Evolutionary conservation across 441 rosid genomes (phyloP).

Genomic region (Aquilaria agallochum): DNA sequence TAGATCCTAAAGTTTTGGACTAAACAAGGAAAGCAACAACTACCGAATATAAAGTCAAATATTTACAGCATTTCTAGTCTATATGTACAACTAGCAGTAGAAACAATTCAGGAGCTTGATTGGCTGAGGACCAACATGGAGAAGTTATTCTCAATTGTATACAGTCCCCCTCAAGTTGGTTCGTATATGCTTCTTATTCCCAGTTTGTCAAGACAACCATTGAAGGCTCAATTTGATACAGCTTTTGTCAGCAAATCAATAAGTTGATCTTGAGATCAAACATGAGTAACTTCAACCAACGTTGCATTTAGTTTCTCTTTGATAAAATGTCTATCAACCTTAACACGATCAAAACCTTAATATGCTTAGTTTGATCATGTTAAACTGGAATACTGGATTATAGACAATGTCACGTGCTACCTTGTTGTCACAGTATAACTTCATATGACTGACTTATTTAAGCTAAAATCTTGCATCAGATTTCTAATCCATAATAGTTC

Average conservation of each 20-base stretch:
- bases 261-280: too few species aligned
- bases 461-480: background rate
- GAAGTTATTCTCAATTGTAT: background rate
- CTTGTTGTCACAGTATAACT: background rate
- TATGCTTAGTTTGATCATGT: background rate
- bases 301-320: background rate
- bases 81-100: too few species aligned
- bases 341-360: background rate
- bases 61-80: too few species aligned
- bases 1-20: too few species aligned
- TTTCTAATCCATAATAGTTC: background rate
- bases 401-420: background rate
- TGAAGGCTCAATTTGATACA: background rate
- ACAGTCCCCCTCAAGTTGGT: background rate
- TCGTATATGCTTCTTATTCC: background rate
- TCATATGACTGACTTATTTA: background rate
- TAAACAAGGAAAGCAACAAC: too few species aligned
- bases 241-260: too few species aligned
- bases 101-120: too few species aligned
- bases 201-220: background rate
- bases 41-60: too few species aligned
- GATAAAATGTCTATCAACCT: background rate
- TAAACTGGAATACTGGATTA: background rate
- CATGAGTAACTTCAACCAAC: too few species aligned
- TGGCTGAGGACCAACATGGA: too few species aligned